Percentiles rank a stretch among this genome's conserved stretches.
Evolutionary conservation across 1,284 basidiomycete genomes (phyloP).

Genomic region (Tetrapyrgos nigripes): DNA sequence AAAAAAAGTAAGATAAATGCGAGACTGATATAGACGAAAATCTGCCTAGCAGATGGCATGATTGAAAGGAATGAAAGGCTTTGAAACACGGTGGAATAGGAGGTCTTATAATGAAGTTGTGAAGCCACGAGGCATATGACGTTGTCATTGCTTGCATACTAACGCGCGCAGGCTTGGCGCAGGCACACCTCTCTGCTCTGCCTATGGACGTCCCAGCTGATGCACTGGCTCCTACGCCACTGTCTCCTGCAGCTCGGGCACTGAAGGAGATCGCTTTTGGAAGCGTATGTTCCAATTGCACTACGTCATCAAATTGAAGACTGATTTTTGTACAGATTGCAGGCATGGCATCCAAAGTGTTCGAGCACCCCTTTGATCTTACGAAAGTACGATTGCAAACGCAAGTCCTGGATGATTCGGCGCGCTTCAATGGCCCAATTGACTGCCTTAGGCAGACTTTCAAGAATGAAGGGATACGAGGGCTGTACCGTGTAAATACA

Average conservation of each 20-base stretch:
- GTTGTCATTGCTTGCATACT: no score
- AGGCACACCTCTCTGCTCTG: no score
- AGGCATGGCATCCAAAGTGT: slow-evolving; percentile 13
- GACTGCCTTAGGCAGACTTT: slow-evolving; percentile 88
- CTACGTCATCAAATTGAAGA: no score
- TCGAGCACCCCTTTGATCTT: slow-evolving; percentile 55
- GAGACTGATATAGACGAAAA: slow-evolving; percentile 33
- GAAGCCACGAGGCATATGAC: no score
- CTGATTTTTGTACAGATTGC: slow-evolving; percentile 4
- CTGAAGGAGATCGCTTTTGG: slow-evolving; percentile 57
- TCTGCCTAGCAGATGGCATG: not conserved
- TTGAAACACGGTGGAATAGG: not conserved
- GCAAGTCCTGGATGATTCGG: slow-evolving; percentile 77
- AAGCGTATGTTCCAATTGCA: slow-evolving; percentile 39
- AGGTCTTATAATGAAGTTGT: no score
- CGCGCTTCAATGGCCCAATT: slow-evolving; percentile 82
- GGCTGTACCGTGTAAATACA: slow-evolving; percentile 83
- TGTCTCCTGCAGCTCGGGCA: slow-evolving; percentile 35
- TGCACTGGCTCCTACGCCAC: not conserved
- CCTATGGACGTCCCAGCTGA: slow-evolving; percentile 18
- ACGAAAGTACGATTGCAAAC: slow-evolving; percentile 87
- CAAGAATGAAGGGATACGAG: slow-evolving; percentile 80
- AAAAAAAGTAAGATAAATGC: slow-evolving; percentile 48
- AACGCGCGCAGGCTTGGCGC: no score
- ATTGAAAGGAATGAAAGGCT: not conserved